Evolutionary conservation across 495 filamentous ascomycete genomes (phyloP).

Genomic region (Lasiosphaeris hirsuta): DNA sequence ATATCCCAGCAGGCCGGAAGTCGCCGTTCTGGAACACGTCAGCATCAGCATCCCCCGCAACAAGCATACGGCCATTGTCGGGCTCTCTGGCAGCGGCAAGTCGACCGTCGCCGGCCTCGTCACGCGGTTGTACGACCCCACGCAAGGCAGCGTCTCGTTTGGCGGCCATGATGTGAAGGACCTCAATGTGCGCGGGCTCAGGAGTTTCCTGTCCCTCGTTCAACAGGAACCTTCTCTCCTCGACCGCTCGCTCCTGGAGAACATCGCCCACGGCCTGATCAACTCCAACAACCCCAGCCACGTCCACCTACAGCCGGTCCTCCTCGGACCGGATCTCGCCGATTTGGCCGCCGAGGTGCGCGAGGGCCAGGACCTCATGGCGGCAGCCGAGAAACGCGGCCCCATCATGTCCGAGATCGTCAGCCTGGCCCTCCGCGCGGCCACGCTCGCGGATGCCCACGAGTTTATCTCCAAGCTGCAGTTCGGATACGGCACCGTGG

Average conservation of each 20-base stretch:
- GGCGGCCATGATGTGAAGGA: conserved; percentile 52
- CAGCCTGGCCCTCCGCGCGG: conserved; percentile 30
- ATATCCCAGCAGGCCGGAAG: conserved; percentile 59
- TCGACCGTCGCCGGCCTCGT: conserved; percentile 61
- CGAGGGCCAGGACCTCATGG: conserved; percentile 11
- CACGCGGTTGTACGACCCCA: conserved; percentile 41
- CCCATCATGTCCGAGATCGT: conserved; percentile 28
- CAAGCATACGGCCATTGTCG: conserved; percentile 64
- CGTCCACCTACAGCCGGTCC: conserved; percentile 15
- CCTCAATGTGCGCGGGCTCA: conserved; percentile 54
- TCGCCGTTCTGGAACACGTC: conserved; percentile 49
- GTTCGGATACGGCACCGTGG: conserved; percentile 45
- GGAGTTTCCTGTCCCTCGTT: conserved; percentile 59
- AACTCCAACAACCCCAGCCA: conserved; percentile 51
- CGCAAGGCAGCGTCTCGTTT: conserved; percentile 42
- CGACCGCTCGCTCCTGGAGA: conserved; percentile 63
- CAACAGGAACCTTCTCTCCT: conserved; percentile 67
- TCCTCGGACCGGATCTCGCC: conserved; percentile 10
- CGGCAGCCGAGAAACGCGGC: conserved; percentile 24
- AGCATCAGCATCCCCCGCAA: conserved; percentile 50
- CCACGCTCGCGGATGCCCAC: conserved; percentile 37
- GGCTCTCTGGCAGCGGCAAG: conserved; percentile 69
- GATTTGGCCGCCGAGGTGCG: conserved; percentile 8
- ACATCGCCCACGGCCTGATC: conserved; percentile 60
- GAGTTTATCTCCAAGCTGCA: conserved; percentile 35